A percentile compares a stretch with the other conserved stretches of the same genome.
Conservation (phyloP, 2,329 filamentous ascomycete genomes). For the Hymenoscyphus repandus region DNA sequence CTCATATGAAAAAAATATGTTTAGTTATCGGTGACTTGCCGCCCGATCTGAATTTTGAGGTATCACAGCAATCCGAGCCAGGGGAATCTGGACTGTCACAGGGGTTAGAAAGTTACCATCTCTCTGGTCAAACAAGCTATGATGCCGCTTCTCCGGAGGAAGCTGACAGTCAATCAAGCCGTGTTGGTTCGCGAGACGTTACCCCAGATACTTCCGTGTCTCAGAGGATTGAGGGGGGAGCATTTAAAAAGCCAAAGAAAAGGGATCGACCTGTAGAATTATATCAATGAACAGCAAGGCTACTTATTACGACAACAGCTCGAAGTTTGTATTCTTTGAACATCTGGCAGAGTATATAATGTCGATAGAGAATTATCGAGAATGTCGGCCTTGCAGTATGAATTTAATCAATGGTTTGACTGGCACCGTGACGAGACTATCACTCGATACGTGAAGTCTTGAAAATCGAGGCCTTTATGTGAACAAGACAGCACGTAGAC, state of each 20-base stretch:
- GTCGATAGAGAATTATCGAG: too few species aligned
- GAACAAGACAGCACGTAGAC: background rate
- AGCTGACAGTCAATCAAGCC: conserved; percentile 1
- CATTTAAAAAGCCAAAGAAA: conserved; percentile 3
- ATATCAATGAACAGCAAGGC: background rate
- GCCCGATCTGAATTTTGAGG: conserved; percentile 23
- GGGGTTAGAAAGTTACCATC: conserved; percentile 13
- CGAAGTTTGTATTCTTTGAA: background rate
- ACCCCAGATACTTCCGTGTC: conserved; percentile 4
- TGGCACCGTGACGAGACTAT: background rate
- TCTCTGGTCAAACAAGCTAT: conserved; percentile 10
- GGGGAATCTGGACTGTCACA: conserved; percentile 14
- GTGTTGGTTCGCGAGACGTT: conserved; percentile 4
- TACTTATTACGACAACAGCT: background rate
- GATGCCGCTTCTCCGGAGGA: background rate
- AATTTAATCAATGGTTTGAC: too few species aligned
- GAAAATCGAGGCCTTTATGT: background rate
- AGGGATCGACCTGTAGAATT: too few species aligned
- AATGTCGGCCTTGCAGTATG: too few species aligned
- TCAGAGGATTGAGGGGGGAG: conserved; percentile 4
- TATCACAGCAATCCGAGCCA: conserved; percentile 10
- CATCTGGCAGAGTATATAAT: background rate
- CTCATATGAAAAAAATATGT: conserved; percentile 29
- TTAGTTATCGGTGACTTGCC: conserved; percentile 23
- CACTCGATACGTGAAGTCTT: background rate